Base-by-base conservation (phyloP, 495 filamentous ascomycete genomes). In the Hypoxylon fragiforme region DNA sequence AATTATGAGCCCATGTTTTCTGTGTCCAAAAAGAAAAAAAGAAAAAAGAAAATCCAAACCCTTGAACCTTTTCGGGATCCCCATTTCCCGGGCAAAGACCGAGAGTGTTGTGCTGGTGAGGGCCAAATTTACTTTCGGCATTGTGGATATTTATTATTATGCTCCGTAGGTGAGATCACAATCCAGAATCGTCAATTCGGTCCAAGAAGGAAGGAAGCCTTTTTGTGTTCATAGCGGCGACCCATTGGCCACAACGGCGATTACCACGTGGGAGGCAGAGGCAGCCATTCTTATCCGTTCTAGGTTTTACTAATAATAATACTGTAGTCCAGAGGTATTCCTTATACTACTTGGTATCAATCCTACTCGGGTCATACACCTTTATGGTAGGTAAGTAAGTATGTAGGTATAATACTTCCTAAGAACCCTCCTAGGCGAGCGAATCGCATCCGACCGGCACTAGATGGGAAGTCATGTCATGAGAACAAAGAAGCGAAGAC, bases 1-100 rank as follows among this genome's bases (percentile, higher is more conserved):
- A 49, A 60, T 40, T 15, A 43, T 54, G 51, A 38, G 18, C 50
- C 47, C 42, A 61, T 54, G 41, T 32, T 13, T n/a, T n/a, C n/a
- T n/a, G n/a, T n/a, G n/a, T n/a, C n/a, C n/a, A n/a, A n/a, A n/a
- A n/a, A n/a, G n/a, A n/a, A n/a, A n/a, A n/a, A n/a, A n/a, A n/a
- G n/a, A n/a, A n/a, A n/a, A n/a, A n/a, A n/a, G n/a, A n/a, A n/a
- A n/a, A n/a, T n/a, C n/a, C n/a, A n/a, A n/a, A n/a, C n/a, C n/a
- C n/a, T n/a, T n/a, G n/a, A n/a, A n/a, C 9, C 24, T 28, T 9
- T 28, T 28, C 9, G 4, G 24, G 24, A 4, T 28, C 9, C 24
- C 24, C 24, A 28, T 28, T 28, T 28, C 24, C 24, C 24, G 24
- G 24, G 24, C 24, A 9, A 28, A 4, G 24, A 28, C 24, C 24